Conservation (phyloP, 371 early-diverging fungal species). For the Lichtheimia ornata region DNA sequence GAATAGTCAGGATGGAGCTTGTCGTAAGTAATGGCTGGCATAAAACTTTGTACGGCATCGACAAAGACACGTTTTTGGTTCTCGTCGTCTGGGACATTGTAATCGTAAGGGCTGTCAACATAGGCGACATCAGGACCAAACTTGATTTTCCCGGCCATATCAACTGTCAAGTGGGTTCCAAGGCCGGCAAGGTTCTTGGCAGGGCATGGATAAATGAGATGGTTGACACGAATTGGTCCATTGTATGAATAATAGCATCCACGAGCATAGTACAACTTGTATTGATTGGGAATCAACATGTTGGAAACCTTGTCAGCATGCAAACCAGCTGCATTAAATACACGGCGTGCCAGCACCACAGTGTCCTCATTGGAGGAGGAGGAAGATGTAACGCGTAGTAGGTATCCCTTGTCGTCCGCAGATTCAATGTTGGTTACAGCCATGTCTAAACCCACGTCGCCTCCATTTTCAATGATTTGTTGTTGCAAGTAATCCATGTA, state of each 20-base stretch:
- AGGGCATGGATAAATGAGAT: constrained; percentile 88
- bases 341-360: constrained; percentile 53
- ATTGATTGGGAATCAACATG: constrained; percentile 42
- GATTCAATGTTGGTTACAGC: constrained; percentile 50
- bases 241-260: constrained; percentile 78
- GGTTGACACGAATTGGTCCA: constrained; percentile 44
- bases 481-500: constrained; percentile 67
- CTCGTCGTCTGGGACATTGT: constrained; percentile 52
- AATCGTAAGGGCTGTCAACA: constrained; percentile 59
- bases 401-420: constrained; percentile 35
- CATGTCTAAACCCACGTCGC: constrained; percentile 55
- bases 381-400: constrained; percentile 47
- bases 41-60: constrained; percentile 62
- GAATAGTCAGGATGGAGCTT: constrained; percentile 75
- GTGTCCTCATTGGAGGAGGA: constrained; percentile 27
- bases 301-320: constrained; percentile 67
- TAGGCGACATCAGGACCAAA: constrained; percentile 87
- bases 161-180: constrained; percentile 85
- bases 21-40: constrained; percentile 57
- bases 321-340: constrained; percentile 85
- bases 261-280: constrained; percentile 68
- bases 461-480: constrained; percentile 32
- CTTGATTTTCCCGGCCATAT: constrained; percentile 72
- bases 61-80: constrained; percentile 44
- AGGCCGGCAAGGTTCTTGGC: constrained; percentile 70